Evolutionary conservation across 257 asterid species (phyloP).

Genomic region (Solanum gracilifrons): DNA sequence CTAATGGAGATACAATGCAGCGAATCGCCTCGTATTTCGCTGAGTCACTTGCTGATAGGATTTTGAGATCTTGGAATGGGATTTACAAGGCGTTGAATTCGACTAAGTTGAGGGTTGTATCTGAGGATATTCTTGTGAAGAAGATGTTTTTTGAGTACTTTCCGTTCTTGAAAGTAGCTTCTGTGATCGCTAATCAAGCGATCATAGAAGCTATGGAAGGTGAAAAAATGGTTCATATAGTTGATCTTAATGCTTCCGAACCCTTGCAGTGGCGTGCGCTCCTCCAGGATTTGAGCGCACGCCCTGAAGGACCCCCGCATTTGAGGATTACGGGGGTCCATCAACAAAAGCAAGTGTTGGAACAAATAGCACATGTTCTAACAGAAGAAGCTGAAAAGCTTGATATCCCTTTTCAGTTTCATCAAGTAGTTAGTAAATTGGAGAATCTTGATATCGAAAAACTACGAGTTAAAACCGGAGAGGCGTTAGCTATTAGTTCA

Average conservation of each 20-base stretch:
- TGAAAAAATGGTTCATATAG: conserved; percentile 82
- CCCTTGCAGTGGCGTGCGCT: conserved; percentile 87
- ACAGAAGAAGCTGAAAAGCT: conserved; percentile 72
- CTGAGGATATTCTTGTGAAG: conserved; percentile 55
- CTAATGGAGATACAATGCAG: conserved; percentile 92
- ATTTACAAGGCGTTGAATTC: conserved; percentile 68
- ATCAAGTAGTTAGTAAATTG: conserved; percentile 51
- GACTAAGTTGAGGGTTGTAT: conserved; percentile 26
- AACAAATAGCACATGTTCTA: conserved; percentile 69
- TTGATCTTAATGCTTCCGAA: conserved; percentile 64
- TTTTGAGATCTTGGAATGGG: conserved; percentile 83
- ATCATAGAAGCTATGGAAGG: conserved; percentile 94
- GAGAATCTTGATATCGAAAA: conserved; percentile 63
- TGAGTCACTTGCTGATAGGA: conserved; percentile 76
- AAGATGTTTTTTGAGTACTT: conserved; percentile 73
- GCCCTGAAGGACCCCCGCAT: conserved; percentile 98
- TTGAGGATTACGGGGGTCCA: conserved; percentile 78
- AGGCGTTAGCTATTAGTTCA: conserved; percentile 77
- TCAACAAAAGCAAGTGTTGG: conserved; percentile 57
- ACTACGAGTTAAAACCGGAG: conserved; percentile 85
- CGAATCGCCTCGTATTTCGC: conserved; percentile 84
- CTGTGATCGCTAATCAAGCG: conserved; percentile 69
- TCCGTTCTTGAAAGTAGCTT: conserved; percentile 79
- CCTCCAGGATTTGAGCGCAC: conserved; percentile 78
- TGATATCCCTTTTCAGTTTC: conserved; percentile 87